Base-by-base conservation (phyloP, 441 rosid genomes). In the Adansonia gregorii region DNA sequence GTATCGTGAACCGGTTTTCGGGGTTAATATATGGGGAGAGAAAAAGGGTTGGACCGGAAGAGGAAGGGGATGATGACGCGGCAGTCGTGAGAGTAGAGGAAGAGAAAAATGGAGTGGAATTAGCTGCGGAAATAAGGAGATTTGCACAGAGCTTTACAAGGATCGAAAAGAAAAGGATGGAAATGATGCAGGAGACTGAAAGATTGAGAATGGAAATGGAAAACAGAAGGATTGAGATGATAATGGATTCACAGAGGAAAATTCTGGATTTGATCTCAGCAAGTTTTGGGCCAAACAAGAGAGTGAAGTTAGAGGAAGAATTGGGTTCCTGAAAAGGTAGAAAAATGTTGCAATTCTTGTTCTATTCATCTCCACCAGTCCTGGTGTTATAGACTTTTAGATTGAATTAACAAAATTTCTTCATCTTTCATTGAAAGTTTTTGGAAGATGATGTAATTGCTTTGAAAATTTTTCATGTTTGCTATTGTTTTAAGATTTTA, bases 151-250 rank as follows among this genome's bases (percentile, higher is more conserved):
- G 79, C 67, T 76, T 79, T 9, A 74, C 79, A 72, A 79, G 76
- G 19, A 77, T 87, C 82, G 91, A 89, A 82, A 86, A 75, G 78
- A 85, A 65, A 82, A 87, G 82, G 85, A 84, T 86, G 77, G 87
- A 87, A 81, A 83, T 89, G 83, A 81, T 84, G 0, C 85, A 66
- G 73, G 88, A 89, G 76, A 79, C 77, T 0, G 87, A 81, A 76
- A 69, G 75, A 81, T 68, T 77, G 12, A 86, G 88, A 75, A 75
- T 78, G 14, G 89, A 87, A 24, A 83, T 86, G 91, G 91, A 89
- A 85, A 78, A 73, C 7, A 58, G 70, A 82, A 76, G 89, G 7
- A 67, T 80, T 24, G 75, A 77, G 39, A 76, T 89, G 86, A 88
- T 88, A 64, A 45, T 83, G 64, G 83, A 55, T 45, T 85, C 88